Conservation (phyloP, 345 rosid species). For the Arabidopsis arenosa region DNA sequence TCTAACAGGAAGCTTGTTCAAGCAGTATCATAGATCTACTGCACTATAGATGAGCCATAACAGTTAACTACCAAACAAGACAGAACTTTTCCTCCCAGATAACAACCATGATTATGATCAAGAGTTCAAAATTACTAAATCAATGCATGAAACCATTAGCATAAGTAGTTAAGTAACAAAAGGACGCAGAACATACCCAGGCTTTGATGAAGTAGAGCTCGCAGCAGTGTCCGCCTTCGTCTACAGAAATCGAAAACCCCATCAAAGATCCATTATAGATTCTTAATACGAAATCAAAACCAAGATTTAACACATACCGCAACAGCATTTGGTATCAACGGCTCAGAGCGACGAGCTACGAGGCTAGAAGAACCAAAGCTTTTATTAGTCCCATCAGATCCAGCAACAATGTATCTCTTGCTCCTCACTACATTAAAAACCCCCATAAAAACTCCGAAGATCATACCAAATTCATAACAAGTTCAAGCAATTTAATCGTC, state of each 20-base stretch:
- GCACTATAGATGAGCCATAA: slow-evolving; percentile 7
- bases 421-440: slow-evolving; percentile 54
- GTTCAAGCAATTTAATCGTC: not conserved
- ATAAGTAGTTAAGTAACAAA: not conserved
- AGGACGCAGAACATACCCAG: slow-evolving; percentile 58
- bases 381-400: slow-evolving; percentile 66
- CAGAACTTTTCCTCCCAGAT: not conserved
- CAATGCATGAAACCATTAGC: not conserved
- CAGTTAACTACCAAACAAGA: not conserved
- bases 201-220: slow-evolving; percentile 59
- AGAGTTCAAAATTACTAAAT: not conserved
- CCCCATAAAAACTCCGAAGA: not conserved
- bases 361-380: slow-evolving; percentile 49
- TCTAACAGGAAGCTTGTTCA: not conserved
- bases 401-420: slow-evolving; percentile 50
- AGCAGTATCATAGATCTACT: slow-evolving; percentile 7
- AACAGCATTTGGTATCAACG: slow-evolving; percentile 69
- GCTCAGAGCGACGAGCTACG: slow-evolving; percentile 47
- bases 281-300: not conserved
- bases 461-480: slow-evolving; percentile 1
- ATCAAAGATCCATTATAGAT: slow-evolving; percentile 9
- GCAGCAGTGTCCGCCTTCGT: slow-evolving; percentile 60
- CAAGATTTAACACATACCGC: slow-evolving; percentile 49
- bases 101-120: not conserved
- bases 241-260: slow-evolving; percentile 36